Evolutionary conservation across 805 yeast genomes (phyloP), one percentile per base, ranked within the genome.

Genomic region (Candida patagonica): DNA sequence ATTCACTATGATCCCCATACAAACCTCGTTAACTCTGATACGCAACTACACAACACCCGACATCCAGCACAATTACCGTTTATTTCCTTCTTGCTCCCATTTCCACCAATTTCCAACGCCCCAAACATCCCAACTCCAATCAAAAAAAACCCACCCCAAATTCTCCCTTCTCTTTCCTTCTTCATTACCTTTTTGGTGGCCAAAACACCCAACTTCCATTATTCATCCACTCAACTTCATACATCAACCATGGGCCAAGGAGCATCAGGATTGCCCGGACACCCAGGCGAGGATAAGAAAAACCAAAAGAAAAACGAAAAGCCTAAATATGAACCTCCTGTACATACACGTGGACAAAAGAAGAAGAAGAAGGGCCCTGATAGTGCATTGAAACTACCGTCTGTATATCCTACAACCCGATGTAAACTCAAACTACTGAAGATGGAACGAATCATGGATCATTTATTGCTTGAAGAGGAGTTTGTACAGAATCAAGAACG

Each of bases 261-360:
- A 42, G 54, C 50, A 35, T 57, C 61, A 29, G 58, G 55, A 42
- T 42, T 53, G 42, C 52, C 55, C 31, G 50, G 52, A 23, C 45
- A 42, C n/a, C 56, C 52, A 23, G 59, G 54, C 25, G 61, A 56
- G 37, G 58, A 53, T 41, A 57, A 59, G 51, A 53, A 53, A 35
- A 48, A 50, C 47, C 22, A 33, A 20, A 33, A 33, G 37, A 33
- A 33, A 27, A 33, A 23, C 16, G 37, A 33, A 10, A 33, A 33
- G 37, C 97, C 96, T 56, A 89, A 88, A 69, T 92, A 89, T 63
- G 98, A 92, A 64, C 97, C 98, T 26, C 98, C 98, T 12, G 96
- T 89, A 45, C 94, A 89, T 63, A 80, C 95, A 5, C 78, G 88
- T 50, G 82, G 86, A 55, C 95, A 95, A 42, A 88, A 86, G 73